A percentile compares a stretch with the other conserved stretches of the same genome.
These are phyloP conservation scores for Pneumocystis oryctolagi DNA, from an alignment of 1,139 yeast species.

Conservation along the genomic window DNA sequence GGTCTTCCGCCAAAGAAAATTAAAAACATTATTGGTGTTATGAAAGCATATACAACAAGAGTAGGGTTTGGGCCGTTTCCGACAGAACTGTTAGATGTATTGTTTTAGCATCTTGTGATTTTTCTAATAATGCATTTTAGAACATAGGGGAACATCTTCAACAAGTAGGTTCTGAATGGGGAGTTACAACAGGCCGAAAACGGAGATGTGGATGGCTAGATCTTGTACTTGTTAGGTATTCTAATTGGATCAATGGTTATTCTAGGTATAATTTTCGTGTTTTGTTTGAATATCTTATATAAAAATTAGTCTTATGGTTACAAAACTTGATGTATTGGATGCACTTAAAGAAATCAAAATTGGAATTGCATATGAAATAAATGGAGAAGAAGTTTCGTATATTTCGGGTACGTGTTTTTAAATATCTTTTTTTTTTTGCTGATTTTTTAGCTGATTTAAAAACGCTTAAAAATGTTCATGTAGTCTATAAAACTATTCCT, in stretches of 20 bases:
- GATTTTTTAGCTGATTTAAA: conserved; percentile 50
- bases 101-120: not conserved
- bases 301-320: conserved; percentile 53
- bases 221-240: conserved; percentile 82
- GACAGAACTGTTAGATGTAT: conserved; percentile 74
- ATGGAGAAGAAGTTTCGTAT: conserved; percentile 56
- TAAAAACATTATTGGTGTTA: conserved; percentile 79
- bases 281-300: not conserved
- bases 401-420: conserved; percentile 41
- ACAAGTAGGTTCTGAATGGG: conserved; percentile 76
- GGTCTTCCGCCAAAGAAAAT: conserved; percentile 84
- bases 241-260: conserved; percentile 83
- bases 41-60: conserved; percentile 95
- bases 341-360: conserved; percentile 74
- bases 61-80: conserved; percentile 99
- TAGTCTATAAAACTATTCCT: conserved; percentile 71
- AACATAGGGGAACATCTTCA: conserved; percentile 73
- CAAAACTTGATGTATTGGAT: conserved; percentile 90
- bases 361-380: conserved; percentile 63
- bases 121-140: not conserved
- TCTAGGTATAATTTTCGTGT: conserved; percentile 28
- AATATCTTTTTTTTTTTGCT: not conserved
- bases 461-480: conserved; percentile 74
- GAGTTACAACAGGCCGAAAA: conserved; percentile 98
- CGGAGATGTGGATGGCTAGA: conserved; percentile 99